Base-by-base conservation (phyloP, 2,329 filamentous ascomycete species). In the Colletotrichum chrysophilum region DNA sequence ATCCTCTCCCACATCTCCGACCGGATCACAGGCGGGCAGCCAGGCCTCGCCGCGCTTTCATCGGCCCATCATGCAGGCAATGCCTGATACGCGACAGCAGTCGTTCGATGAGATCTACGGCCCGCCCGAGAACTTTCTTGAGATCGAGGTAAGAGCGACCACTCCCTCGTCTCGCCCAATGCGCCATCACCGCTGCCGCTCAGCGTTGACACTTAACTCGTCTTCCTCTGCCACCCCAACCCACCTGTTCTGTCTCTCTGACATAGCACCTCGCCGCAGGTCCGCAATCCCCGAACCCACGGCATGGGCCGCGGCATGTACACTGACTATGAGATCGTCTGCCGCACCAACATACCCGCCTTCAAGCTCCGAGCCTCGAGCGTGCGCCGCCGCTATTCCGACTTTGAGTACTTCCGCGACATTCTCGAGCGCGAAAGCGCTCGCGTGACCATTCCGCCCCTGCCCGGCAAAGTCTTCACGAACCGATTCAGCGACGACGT, bases 101-200 rank as follows among this genome's bases (percentile, higher is more conserved):
- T 97, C 94, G 83, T 98, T 98, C 84, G 97, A 99, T 87, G 97
- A 99, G 90, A 98, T 98, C 85, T 99, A 99, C 86, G 97, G 96
- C 16, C 95, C 96, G 64, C 97, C 97, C 7, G 97, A 99, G 90
- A 99, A 99, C 89, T 98, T 98, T 84, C 91, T 99, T 70, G 97
- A 99, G 89, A 98, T 99, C 78, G 97, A 99, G 90, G 96, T 97
- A 85, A 74, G 87, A 70, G 32, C 24, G 32, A 43, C 13, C 16
- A 16, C 55, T 58, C 26, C 26, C 55, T 58, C 21, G 55, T 34
- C n/a, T 32, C 52, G 30, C 43, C 32, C 26, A 28, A n/a, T n/a
- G 18, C 43, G 43, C 9, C 18, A 48, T 48, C 43, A 48, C 43
- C 43, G 18, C 43, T 48, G 18, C 43, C 18, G 18, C 9, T 12